A percentile compares a stretch with the other conserved stretches of the same genome.
phyloP scores from a whole-genome alignment of 208 protist species.

The Phytomonas serpens region DNA sequence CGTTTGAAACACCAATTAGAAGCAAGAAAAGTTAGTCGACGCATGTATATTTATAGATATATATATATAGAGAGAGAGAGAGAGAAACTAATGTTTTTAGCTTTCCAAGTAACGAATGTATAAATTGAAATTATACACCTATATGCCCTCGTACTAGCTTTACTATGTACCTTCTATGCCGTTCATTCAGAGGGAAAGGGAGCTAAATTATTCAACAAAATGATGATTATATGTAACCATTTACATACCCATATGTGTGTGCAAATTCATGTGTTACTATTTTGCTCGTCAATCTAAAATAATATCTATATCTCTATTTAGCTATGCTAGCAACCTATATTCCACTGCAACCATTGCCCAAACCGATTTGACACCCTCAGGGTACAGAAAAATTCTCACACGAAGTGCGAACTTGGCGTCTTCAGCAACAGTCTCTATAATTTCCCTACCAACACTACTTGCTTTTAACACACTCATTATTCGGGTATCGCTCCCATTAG shows the following conservation, averaged over 20 bases:
- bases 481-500: slow-evolving; percentile 45
- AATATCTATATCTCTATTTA: background rate
- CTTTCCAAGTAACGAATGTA: background rate
- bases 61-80: background rate
- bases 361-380: slow-evolving; percentile 74
- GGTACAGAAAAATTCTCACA: slow-evolving; percentile 76
- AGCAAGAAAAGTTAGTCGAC: background rate
- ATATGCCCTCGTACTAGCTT: background rate
- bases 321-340: slow-evolving; percentile 26
- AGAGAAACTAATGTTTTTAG: background rate
- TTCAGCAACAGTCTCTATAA: slow-evolving; percentile 74
- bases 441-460: slow-evolving; percentile 62
- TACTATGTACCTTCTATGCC: background rate
- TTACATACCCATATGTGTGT: background rate
- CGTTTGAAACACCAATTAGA: background rate
- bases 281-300: background rate
- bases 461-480: slow-evolving; percentile 59
- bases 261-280: background rate
- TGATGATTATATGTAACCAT: background rate
- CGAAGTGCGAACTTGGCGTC: slow-evolving; percentile 63
- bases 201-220: background rate
- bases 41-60: background rate
- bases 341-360: slow-evolving; percentile 87
- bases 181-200: background rate
- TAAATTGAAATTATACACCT: background rate